Percentiles rank a stretch among this genome's conserved stretches.
Conservation (phyloP, 441 rosid species). For the Geranium incanum region DNA sequence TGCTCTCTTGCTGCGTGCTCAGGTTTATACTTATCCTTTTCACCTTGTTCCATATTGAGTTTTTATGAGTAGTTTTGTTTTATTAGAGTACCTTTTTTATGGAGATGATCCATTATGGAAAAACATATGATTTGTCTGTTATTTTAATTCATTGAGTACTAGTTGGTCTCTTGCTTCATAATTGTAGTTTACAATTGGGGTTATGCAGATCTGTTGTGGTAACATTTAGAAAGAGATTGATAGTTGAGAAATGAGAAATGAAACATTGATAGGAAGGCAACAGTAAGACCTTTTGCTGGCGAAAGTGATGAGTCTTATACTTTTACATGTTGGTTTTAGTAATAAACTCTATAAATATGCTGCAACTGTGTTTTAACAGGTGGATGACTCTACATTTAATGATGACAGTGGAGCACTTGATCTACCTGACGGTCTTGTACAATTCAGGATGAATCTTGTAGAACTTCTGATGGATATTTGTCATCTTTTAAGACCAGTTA, state of each 20-base stretch:
- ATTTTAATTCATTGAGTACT: neutral
- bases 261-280: constrained; percentile 2
- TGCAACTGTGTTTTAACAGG: constrained; percentile 43
- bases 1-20: constrained; percentile 77
- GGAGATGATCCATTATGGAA: neutral
- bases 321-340: neutral
- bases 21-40: constrained; percentile 41
- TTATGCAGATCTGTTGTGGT: neutral
- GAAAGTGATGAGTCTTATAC: neutral
- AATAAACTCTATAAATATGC: neutral
- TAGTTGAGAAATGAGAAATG: constrained; percentile 1
- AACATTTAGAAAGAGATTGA: neutral
- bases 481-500: constrained; percentile 60
- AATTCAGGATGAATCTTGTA: constrained; percentile 76
- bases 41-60: neutral
- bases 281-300: neutral
- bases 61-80: neutral
- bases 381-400: constrained; percentile 64
- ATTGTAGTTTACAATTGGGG: neutral
- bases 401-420: constrained; percentile 54
- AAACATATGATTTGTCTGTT: neutral
- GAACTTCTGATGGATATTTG: constrained; percentile 93
- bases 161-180: neutral
- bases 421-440: constrained; percentile 79
- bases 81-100: neutral